These are phyloP conservation scores for Colletotrichum tamarilloi DNA, from an alignment of 2,329 filamentous ascomycete genomes.

Conservation along the genomic window DNA sequence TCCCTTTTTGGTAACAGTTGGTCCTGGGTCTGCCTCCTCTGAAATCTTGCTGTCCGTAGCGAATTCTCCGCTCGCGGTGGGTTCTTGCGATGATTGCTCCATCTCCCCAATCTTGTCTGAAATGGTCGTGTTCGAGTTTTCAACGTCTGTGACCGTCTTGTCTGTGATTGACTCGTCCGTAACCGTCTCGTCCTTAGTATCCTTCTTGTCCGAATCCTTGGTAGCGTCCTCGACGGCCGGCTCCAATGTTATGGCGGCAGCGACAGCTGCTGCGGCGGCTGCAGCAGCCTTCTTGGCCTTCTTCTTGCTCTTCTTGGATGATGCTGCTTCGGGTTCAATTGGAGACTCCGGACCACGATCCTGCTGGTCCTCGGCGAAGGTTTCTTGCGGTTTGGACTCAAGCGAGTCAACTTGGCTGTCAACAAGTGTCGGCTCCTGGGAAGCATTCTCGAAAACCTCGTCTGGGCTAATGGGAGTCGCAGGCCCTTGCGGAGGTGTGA, in stretches of 20 bases:
- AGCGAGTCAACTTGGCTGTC: conserved; percentile 27
- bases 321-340: conserved; percentile 26
- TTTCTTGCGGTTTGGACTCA: conserved; percentile 23
- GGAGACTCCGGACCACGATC: conserved; percentile 2
- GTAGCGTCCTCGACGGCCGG: background rate
- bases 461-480: background rate
- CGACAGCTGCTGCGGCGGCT: background rate
- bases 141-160: conserved; percentile 4
- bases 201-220: conserved; percentile 12
- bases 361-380: conserved; percentile 15
- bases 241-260: background rate
- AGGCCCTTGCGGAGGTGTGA: conserved; percentile 3
- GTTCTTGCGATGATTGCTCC: conserved; percentile 26
- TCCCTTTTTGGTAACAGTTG: conserved; percentile 46
- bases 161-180: background rate
- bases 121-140: conserved; percentile 7
- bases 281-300: conserved; percentile 35
- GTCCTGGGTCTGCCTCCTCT: conserved; percentile 31
- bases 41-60: conserved; percentile 30
- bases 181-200: conserved; percentile 16
- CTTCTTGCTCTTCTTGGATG: conserved; percentile 45
- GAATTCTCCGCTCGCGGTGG: conserved; percentile 26
- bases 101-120: conserved; percentile 28
- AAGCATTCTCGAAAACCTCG: conserved; percentile 7
- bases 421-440: conserved; percentile 17